A percentile compares a stretch with the other conserved stretches of the same genome.
Conservation (phyloP, 352 stramenopile genomes). For the Thalassiosira livingstoniorum region DNA sequence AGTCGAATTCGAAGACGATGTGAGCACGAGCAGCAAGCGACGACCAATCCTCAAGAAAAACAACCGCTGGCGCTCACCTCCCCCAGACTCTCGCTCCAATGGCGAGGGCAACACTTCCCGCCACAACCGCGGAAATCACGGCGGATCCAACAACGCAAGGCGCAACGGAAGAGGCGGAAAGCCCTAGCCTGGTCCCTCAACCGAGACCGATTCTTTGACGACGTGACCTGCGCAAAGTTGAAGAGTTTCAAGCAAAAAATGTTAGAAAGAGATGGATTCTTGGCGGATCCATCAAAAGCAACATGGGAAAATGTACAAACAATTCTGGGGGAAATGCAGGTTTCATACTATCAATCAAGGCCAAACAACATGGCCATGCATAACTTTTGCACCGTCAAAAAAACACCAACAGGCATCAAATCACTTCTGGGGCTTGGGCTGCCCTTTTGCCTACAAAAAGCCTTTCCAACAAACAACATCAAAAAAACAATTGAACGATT, state of each 20-base stretch:
- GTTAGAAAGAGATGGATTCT: background rate
- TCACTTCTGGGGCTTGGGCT: conserved; percentile 25
- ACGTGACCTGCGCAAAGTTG: background rate
- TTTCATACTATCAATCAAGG: too few species aligned
- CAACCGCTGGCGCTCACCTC: background rate
- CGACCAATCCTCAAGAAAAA: background rate
- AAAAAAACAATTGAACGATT: conserved; percentile 18
- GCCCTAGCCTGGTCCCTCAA: background rate
- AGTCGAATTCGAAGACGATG: too few species aligned
- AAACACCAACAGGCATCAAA: conserved; percentile 5
- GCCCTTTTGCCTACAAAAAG: conserved; percentile 8
- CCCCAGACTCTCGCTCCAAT: background rate
- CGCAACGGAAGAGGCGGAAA: background rate
- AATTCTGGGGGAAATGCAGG: background rate
- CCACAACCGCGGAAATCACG: background rate
- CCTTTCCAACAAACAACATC: conserved; percentile 29
- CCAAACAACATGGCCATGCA: background rate
- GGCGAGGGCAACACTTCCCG: background rate
- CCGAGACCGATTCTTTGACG: too few species aligned
- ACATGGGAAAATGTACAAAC: background rate
- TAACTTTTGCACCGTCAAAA: background rate
- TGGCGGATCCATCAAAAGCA: background rate
- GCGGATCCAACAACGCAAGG: background rate
- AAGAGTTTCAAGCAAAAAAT: background rate
- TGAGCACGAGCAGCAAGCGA: background rate